phyloP scores from a whole-genome alignment of 73 alveolate species.

The Paramecium pentaurelia region DNA sequence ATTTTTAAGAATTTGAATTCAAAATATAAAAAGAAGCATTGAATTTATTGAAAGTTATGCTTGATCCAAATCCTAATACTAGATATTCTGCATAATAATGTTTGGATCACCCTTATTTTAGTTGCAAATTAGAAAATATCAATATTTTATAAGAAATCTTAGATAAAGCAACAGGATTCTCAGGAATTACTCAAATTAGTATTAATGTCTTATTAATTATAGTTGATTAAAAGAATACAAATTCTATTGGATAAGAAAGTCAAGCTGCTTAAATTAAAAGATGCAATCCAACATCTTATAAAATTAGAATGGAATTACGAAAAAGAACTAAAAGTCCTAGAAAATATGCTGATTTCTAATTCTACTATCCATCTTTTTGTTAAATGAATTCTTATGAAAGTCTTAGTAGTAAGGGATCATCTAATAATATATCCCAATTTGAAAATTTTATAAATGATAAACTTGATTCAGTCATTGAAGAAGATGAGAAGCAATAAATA shows the following conservation, averaged over 20 bases:
- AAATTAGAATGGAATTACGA: not conserved
- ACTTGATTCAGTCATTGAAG: not conserved
- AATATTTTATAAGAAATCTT: not conserved
- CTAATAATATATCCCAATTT: not conserved
- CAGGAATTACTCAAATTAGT: not conserved
- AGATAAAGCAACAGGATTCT: constrained; percentile 25
- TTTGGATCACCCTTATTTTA: not conserved
- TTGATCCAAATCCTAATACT: not conserved
- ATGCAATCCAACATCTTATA: constrained; percentile 28
- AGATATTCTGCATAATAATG: not conserved
- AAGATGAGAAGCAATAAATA: not conserved
- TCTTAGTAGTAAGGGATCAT: not conserved
- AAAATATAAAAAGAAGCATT: constrained; percentile 6
- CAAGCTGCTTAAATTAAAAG: not conserved
- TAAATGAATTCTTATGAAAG: not conserved
- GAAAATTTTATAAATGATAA: not conserved
- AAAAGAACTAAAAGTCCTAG: constrained; percentile 39
- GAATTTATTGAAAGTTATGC: not conserved
- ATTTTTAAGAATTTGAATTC: constrained; percentile 4
- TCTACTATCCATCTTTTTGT: constrained; percentile 33
- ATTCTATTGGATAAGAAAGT: not conserved
- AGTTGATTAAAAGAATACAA: not conserved
- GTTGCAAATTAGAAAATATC: not conserved
- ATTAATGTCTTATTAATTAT: not conserved
- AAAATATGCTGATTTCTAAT: constrained; percentile 15